Evolutionary conservation across 345 rosid genomes (phyloP).

Genomic region (Acer yangbiense): DNA sequence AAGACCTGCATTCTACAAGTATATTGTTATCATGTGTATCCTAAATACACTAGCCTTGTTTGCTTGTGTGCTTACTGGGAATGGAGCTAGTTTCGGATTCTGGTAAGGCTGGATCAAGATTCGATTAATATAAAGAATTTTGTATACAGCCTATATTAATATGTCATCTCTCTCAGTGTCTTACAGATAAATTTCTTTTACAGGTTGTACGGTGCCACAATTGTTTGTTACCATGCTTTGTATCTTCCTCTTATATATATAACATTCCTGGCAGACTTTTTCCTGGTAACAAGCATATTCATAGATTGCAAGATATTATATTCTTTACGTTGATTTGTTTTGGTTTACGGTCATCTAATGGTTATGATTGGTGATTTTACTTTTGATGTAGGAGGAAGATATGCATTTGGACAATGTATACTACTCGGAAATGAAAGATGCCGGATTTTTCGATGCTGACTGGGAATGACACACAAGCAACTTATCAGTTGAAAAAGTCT

Average conservation of each 20-base stretch:
- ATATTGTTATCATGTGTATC: conserved; percentile 61
- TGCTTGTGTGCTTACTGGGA: conserved; percentile 65
- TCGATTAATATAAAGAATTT: neutral
- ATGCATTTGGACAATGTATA: conserved; percentile 74
- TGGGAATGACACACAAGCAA: conserved; percentile 57
- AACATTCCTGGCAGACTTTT: conserved; percentile 89
- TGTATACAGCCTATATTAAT: neutral
- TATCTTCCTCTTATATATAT: conserved; percentile 81
- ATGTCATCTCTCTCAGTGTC: conserved; percentile 1
- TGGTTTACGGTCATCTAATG: neutral
- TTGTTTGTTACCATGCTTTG: conserved; percentile 75
- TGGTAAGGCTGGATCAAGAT: conserved; percentile 49
- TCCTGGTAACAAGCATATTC: conserved; percentile 54
- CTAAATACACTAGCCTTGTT: conserved; percentile 63
- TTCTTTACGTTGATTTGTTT: neutral
- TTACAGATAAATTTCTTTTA: conserved; percentile 2
- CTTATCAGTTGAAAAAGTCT: neutral
- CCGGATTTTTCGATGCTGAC: conserved; percentile 83
- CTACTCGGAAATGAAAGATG: conserved; percentile 98
- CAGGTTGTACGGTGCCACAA: conserved; percentile 77
- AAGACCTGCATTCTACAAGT: conserved; percentile 87
- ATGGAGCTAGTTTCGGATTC: conserved; percentile 66
- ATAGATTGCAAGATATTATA: neutral
- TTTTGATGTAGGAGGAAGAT: conserved; percentile 68
- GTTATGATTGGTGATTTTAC: conserved; percentile 1